phyloP scores from a whole-genome alignment of 345 rosid species.

The Aurinia saxatilis region DNA sequence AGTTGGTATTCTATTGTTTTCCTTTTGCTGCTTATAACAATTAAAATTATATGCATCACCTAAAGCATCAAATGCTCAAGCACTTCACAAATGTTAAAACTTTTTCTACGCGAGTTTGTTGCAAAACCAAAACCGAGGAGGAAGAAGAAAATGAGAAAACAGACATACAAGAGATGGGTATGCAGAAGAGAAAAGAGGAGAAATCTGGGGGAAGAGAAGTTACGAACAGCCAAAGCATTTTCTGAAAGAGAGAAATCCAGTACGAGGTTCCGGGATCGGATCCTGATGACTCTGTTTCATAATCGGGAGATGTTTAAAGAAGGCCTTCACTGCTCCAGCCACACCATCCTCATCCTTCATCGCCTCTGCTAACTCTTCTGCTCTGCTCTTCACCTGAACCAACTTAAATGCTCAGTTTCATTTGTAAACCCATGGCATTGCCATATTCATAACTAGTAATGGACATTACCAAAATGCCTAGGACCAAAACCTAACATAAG shows the following conservation, averaged over 20 bases:
- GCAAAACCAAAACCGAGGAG: conserved; percentile 5
- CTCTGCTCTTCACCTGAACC: conserved; percentile 70
- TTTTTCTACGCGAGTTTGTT: conserved; percentile 14
- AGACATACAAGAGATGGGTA: conserved; percentile 13
- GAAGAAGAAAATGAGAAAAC: not conserved
- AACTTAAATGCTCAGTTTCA: conserved; percentile 10
- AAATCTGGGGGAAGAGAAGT: not conserved
- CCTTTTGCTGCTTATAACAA: not conserved
- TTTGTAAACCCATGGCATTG: not conserved
- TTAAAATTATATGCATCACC: conserved; percentile 15
- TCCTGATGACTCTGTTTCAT: conserved; percentile 27
- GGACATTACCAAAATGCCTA: not conserved
- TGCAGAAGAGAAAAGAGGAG: conserved; percentile 11
- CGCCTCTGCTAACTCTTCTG: conserved; percentile 78
- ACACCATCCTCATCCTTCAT: conserved; percentile 97
- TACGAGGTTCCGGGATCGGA: conserved; percentile 30
- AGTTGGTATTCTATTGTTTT: not conserved
- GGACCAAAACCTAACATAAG: not conserved
- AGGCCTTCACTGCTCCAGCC: conserved; percentile 90
- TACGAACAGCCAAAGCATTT: conserved; percentile 84
- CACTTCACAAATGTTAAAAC: not conserved
- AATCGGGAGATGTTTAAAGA: conserved; percentile 71
- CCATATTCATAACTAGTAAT: not conserved
- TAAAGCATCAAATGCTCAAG: conserved; percentile 1
- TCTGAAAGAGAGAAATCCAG: conserved; percentile 41